Percentiles rank a stretch among this genome's conserved stretches.
These are phyloP conservation scores for Eimeria nieschulzi DNA, from an alignment of 169 alveolate species.

Conservation along the genomic window DNA sequence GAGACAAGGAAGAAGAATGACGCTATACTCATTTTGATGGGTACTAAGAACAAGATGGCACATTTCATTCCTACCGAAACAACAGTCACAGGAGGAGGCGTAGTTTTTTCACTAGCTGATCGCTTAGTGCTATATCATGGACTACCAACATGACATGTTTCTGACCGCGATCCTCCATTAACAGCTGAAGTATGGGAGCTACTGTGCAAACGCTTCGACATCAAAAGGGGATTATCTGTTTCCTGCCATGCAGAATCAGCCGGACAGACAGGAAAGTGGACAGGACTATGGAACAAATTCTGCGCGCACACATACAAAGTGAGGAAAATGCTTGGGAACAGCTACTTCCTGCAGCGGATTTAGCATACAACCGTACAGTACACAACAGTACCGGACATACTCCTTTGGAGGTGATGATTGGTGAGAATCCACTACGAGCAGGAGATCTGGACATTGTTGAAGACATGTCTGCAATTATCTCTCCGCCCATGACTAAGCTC, in stretches of 20 bases:
- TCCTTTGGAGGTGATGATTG: background rate
- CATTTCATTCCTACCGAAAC: background rate
- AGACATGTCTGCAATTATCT: background rate
- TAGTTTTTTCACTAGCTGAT: background rate
- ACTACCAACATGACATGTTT: background rate
- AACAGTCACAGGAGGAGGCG: background rate
- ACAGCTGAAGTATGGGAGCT: background rate
- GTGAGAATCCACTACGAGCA: no score
- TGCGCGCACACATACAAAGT: background rate
- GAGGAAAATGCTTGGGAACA: background rate
- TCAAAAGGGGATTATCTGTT: background rate
- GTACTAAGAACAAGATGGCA: background rate
- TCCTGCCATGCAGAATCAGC: background rate
- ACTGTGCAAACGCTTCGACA: background rate
- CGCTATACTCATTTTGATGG: no score
- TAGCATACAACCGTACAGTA: background rate
- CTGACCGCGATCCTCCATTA: background rate
- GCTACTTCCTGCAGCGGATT: background rate
- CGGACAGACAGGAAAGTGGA: background rate
- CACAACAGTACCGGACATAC: background rate
- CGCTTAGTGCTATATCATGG: background rate
- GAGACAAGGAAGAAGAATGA: no score
- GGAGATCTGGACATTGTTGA: background rate
- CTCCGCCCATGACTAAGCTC: background rate
- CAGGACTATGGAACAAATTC: background rate